phyloP scores from a whole-genome alignment of 73 alveolate genomes.

The Urostyla sp. region DNA sequence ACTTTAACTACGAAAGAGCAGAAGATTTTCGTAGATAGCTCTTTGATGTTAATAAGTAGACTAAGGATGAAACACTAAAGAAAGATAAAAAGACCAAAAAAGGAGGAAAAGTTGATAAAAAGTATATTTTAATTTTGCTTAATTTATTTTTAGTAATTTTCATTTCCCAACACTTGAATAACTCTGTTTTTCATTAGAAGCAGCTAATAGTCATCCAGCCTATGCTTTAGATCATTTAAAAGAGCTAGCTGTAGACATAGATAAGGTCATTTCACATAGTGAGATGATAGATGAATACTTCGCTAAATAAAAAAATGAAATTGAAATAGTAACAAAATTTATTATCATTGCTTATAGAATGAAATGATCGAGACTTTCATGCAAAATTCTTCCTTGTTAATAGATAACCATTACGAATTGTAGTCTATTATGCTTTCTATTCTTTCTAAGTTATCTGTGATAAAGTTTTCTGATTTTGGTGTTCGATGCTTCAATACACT shows the following conservation, averaged over 20 bases:
- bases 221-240: constrained; percentile 49
- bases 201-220: constrained; percentile 70
- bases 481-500: constrained; percentile 57
- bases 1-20: constrained; percentile 57
- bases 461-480: constrained; percentile 66
- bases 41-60: constrained; percentile 44
- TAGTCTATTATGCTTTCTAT: constrained; percentile 48
- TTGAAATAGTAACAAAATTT: constrained; percentile 36
- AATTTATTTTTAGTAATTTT: background rate
- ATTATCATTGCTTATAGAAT: background rate
- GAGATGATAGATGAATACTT: constrained; percentile 54
- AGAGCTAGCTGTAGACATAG: constrained; percentile 69
- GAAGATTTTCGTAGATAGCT: constrained; percentile 51
- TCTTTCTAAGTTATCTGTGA: constrained; percentile 43
- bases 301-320: constrained; percentile 21
- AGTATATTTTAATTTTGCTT: background rate
- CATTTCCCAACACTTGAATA: constrained; percentile 55
- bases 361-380: constrained; percentile 58
- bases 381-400: constrained; percentile 51
- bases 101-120: constrained; percentile 18
- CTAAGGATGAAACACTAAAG: constrained; percentile 31
- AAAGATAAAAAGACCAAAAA: constrained; percentile 22
- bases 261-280: constrained; percentile 51
- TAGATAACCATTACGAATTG: constrained; percentile 50
- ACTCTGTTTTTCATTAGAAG: constrained; percentile 53